Conservation (phyloP, 164 flowering plant species). For the Umbilicus rupestris region DNA sequence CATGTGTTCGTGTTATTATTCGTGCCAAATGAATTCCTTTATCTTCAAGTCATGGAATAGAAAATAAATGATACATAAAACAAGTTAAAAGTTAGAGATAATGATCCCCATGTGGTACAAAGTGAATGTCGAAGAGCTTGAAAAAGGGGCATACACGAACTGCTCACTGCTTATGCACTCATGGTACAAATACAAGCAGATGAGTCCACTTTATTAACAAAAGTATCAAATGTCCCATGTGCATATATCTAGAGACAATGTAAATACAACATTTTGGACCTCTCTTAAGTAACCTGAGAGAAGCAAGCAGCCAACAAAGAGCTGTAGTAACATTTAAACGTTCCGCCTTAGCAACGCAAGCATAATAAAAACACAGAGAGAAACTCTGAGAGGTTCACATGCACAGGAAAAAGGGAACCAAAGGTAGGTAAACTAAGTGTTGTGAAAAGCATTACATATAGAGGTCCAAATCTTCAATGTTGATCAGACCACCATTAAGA, state of each 20-base stretch:
- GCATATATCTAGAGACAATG: background rate
- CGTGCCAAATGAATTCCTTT: background rate
- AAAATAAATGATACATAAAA: background rate
- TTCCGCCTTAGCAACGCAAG: too few relatives aligned
- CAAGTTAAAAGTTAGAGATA: background rate
- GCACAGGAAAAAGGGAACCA: background rate
- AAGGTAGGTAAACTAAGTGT: background rate
- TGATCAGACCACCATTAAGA: constrained; percentile 89
- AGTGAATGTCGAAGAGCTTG: too few relatives aligned
- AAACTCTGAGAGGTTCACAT: background rate
- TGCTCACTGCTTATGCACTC: background rate
- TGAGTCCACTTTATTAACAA: background rate
- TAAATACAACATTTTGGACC: background rate
- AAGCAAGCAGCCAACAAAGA: background rate
- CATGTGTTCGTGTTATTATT: background rate
- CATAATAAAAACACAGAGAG: too few relatives aligned
- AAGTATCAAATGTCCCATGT: background rate
- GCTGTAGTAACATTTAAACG: background rate
- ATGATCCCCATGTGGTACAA: too few relatives aligned
- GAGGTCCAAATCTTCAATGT: constrained; percentile 91
- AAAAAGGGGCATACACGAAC: too few relatives aligned
- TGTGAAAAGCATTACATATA: constrained; percentile 48
- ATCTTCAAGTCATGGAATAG: background rate
- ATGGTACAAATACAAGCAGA: background rate
- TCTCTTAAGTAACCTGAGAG: background rate